Evolutionary conservation across 2,329 filamentous ascomycete genomes (phyloP).

Genomic region (Trichoderma guizhouense): DNA sequence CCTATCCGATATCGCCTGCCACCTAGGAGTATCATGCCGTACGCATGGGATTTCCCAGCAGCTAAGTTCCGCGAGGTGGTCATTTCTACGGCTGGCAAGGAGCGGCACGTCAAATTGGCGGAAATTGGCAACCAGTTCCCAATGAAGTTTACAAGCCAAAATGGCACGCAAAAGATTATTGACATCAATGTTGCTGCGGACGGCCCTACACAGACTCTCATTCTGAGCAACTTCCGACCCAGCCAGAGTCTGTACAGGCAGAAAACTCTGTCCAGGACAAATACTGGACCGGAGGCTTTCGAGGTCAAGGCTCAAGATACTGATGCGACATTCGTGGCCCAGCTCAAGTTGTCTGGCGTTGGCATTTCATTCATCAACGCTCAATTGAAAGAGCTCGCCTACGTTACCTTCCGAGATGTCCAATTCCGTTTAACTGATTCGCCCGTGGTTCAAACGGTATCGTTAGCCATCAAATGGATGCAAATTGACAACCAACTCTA

Average conservation of each 20-base stretch:
- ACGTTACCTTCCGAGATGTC: constrained; percentile 88
- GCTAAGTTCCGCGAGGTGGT: constrained; percentile 95
- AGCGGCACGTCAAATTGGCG: constrained; percentile 88
- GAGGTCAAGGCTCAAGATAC: constrained; percentile 92
- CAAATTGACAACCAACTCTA: constrained; percentile 99
- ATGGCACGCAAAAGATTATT: constrained; percentile 77
- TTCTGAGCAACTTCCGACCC: constrained; percentile 88
- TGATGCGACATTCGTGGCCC: constrained; percentile 82
- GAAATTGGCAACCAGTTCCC: constrained; percentile 96
- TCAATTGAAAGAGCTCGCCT: constrained; percentile 87
- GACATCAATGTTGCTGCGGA: constrained; percentile 96
- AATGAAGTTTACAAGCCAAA: constrained; percentile 75
- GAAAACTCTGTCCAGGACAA: constrained; percentile 49
- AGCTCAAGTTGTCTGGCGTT: constrained; percentile 83
- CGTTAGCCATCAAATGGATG: constrained; percentile 93
- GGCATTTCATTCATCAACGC: constrained; percentile 92
- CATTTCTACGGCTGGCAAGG: constrained; percentile 51
- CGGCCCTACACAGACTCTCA: constrained; percentile 90
- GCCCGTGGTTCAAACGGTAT: constrained; percentile 87
- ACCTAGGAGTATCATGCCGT: constrained; percentile 96
- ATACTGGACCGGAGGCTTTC: constrained; percentile 59
- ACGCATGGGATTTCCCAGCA: constrained; percentile 98
- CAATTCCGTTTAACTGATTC: constrained; percentile 91
- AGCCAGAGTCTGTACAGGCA: constrained; percentile 86
- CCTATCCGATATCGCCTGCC: constrained; percentile 90